These are phyloP conservation scores for Pseudonectria foliicola DNA, from an alignment of 2,329 filamentous ascomycete species.

Conservation along the genomic window DNA sequence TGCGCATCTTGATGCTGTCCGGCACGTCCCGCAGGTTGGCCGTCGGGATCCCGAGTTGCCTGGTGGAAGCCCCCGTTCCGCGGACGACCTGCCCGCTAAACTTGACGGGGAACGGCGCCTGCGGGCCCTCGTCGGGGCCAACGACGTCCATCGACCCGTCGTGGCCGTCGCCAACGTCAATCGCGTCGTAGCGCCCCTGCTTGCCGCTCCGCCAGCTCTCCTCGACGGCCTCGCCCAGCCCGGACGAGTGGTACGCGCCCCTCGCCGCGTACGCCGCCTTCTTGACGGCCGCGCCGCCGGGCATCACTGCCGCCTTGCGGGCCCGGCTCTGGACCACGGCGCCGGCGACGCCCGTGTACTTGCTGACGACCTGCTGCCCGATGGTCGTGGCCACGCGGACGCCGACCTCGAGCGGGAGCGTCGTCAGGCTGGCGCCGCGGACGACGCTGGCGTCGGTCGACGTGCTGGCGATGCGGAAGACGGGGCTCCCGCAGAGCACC, in stretches of 20 bases:
- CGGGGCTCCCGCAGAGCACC: conserved; percentile 56
- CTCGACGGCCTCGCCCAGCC: conserved; percentile 18
- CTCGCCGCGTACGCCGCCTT: conserved; percentile 35
- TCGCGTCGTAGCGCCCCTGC: conserved; percentile 28
- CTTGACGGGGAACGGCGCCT: conserved; percentile 44
- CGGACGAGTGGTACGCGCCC: conserved; percentile 26
- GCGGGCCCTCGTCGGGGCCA: conserved; percentile 44
- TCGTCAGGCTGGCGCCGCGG: conserved; percentile 56
- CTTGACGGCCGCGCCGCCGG: conserved; percentile 22
- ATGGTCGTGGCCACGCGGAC: conserved; percentile 48
- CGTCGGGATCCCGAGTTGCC: conserved; percentile 42
- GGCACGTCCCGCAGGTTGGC: conserved; percentile 47
- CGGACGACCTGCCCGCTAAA: conserved; percentile 42
- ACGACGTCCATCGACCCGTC: conserved; percentile 32
- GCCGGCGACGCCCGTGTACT: conserved; percentile 32
- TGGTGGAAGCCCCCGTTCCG: conserved; percentile 34
- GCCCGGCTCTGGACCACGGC: conserved; percentile 34
- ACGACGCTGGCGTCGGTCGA: conserved; percentile 54
- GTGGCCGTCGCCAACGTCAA: conserved; percentile 25
- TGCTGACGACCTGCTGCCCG: conserved; percentile 37
- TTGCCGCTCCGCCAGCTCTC: conserved; percentile 32
- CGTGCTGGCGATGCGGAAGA: conserved; percentile 62
- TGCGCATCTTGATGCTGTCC: conserved; percentile 43
- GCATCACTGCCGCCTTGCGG: conserved; percentile 30
- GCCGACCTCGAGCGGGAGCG: conserved; percentile 59